Evolutionary conservation across 371 early-diverging fungal genomes (phyloP).

Genomic region (Entomophthora muscae): DNA sequence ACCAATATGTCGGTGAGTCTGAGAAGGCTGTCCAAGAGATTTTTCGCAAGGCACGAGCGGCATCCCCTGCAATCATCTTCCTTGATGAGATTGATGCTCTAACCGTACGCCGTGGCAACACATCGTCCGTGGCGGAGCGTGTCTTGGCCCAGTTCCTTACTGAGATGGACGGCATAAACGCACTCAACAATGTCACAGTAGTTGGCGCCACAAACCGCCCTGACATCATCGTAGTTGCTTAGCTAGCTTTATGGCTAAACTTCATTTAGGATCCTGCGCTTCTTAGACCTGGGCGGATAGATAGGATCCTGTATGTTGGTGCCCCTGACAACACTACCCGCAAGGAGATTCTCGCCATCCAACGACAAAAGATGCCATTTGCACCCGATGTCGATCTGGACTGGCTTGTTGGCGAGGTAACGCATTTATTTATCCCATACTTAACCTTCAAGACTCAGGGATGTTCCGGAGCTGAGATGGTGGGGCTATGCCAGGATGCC

Average conservation of each 20-base stretch:
- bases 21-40: conserved; percentile 93
- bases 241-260: neutral
- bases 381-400: conserved; percentile 36
- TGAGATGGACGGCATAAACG: conserved; percentile 94
- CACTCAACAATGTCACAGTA: conserved; percentile 82
- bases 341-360: conserved; percentile 63
- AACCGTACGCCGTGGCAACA: conserved; percentile 65
- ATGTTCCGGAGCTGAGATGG: conserved; percentile 90
- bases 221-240: conserved; percentile 62
- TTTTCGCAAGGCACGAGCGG: conserved; percentile 84
- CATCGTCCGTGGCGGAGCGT: conserved; percentile 74
- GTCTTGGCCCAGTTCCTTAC: conserved; percentile 84
- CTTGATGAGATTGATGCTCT: conserved; percentile 98
- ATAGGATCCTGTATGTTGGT: conserved; percentile 82
- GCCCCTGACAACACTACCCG: conserved; percentile 72
- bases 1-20: conserved; percentile 97
- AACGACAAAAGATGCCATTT: conserved; percentile 42
- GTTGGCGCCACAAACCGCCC: conserved; percentile 99
- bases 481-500: conserved; percentile 86
- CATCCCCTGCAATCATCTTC: conserved; percentile 91
- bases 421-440: neutral
- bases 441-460: conserved; percentile 48
- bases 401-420: conserved; percentile 34
- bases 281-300: conserved; percentile 92
- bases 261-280: conserved; percentile 70